A percentile compares a stretch with the other conserved stretches of the same genome.
phyloP scores from a whole-genome alignment of 148 eudicot genomes.

The Rhododendron kiyosumense region DNA sequence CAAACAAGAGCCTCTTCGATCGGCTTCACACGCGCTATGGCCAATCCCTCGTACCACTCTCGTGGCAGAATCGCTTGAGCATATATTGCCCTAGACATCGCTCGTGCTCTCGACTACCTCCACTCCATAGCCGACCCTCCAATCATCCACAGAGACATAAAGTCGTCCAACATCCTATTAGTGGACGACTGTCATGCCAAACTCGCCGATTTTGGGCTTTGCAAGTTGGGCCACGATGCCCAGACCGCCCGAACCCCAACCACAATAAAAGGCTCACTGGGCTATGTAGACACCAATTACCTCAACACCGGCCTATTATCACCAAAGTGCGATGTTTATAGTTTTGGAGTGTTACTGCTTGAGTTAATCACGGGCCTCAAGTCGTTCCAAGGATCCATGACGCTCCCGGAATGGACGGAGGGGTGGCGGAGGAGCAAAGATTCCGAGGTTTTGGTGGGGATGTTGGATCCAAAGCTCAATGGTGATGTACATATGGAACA shows the following conservation, averaged over 20 bases:
- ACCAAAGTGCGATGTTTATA: conserved; percentile 46
- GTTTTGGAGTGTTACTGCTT: conserved; percentile 41
- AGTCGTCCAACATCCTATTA: conserved; percentile 45
- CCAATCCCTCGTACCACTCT: conserved; percentile 23
- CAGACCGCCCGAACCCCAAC: conserved; percentile 35
- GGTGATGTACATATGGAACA: conserved; percentile 32
- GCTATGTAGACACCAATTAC: conserved; percentile 42
- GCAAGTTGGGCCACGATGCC: conserved; percentile 38
- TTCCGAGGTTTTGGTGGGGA: conserved; percentile 19
- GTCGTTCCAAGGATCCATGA: conserved; percentile 35
- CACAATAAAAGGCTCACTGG: conserved; percentile 36
- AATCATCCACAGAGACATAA: conserved; percentile 43
- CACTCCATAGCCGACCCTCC: conserved; percentile 46
- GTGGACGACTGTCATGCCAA: conserved; percentile 39
- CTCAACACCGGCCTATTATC: conserved; percentile 38
- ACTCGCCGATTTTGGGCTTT: conserved; percentile 50
- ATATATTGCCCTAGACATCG: conserved; percentile 44
- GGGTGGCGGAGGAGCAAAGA: conserved; percentile 26
- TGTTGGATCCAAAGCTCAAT: conserved; percentile 38
- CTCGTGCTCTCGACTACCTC: conserved; percentile 46
- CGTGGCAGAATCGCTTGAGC: conserved; percentile 39
- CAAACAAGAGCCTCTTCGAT: conserved; percentile 44
- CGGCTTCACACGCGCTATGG: conserved; percentile 36
- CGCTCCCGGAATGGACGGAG: conserved; percentile 42
- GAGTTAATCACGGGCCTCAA: conserved; percentile 44